A percentile compares a stretch with the other conserved stretches of the same genome.
Evolutionary conservation across 805 yeast species (phyloP).

Genomic region (Candida mattraensis): DNA sequence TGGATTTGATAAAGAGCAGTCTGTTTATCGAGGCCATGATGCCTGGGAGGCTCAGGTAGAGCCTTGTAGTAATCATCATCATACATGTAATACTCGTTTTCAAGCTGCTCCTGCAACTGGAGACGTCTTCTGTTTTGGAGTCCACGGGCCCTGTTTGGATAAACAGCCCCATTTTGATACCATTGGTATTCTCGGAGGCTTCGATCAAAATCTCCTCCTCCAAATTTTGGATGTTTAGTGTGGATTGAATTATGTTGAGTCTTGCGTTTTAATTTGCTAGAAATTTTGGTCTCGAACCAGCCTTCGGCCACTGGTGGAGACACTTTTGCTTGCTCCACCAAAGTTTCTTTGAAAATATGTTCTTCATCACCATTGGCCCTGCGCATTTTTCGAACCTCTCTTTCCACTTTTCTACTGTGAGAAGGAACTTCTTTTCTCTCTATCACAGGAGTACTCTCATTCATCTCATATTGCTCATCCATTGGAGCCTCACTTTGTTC

Average conservation of each 20-base stretch:
- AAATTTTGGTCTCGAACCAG: constrained; percentile 7
- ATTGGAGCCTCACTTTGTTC: not conserved
- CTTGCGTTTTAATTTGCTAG: constrained; percentile 2
- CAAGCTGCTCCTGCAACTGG: constrained; percentile 4
- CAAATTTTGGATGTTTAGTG: constrained; percentile 2
- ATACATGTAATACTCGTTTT: not conserved
- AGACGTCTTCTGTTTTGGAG: constrained; percentile 9
- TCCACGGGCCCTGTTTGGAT: constrained; percentile 18
- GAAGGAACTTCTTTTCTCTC: too few species aligned
- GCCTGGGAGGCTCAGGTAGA: not conserved
- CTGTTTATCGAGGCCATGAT: not conserved
- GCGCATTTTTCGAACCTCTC: constrained; percentile 9
- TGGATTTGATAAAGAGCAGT: constrained; percentile 12
- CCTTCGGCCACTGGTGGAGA: constrained; percentile 1
- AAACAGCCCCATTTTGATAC: constrained; percentile 21
- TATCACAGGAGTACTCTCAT: too few species aligned
- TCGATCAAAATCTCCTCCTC: constrained; percentile 11
- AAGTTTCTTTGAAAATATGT: constrained; percentile 14
- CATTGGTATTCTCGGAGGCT: constrained; percentile 20
- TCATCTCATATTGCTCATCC: too few species aligned
- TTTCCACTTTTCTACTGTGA: constrained; percentile 6
- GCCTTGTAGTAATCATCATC: constrained; percentile 1
- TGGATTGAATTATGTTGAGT: constrained; percentile 1
- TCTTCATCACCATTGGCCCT: constrained; percentile 21
- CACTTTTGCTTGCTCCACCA: constrained; percentile 11